Base-by-base conservation (phyloP, 768 basidiomycete genomes). In the Amanita polypyramis region DNA sequence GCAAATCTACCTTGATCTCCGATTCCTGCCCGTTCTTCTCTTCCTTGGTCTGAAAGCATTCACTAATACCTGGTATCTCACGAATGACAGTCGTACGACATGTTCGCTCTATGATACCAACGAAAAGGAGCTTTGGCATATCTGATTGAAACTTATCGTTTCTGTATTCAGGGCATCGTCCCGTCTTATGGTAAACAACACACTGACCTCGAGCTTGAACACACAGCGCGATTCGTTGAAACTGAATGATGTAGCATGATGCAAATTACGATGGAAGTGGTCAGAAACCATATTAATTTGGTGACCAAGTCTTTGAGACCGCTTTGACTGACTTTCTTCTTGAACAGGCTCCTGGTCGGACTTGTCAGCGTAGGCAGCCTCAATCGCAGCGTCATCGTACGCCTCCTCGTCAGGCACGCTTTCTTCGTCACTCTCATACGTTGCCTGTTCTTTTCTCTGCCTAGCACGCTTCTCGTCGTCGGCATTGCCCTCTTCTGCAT, bases 81-180 rank as follows among this genome's bases (percentile, higher is more conserved):
- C 92, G 88, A 49, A 99, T 71, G 54, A 98, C 72, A 2, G 91
- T 86, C 45, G 78, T 79, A 38, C 81, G 73, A 64, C 94, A 97
- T 9, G 83, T 79, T 46, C 83, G 75, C 62, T 98, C 96, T 49
- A 98, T 75, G 52, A 99, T 80, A 40, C 93, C 95, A 41, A 98
- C 91, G 36, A 99, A 75, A 17, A 99, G 72, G 29, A 99, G 73
- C 65, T 98, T 98, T 9, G 93, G 93, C 61, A 92, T 83, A 56
- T 88, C 80, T 37, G 85, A 77, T 9, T 76, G 70, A 68, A 98
- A 94, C 92, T 98, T 52, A n/a, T 52, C 15, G 49, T 47, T 12
- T 40, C 35, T 10, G 27, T 25, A n/a, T 19, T 47, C 23, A 47
- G 27, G 17, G 19, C 6, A 29, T n/a, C n/a, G 33, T n/a, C 14